Base-by-base conservation (phyloP, 1,139 yeast species). In the Hanseniaspora uvarum region DNA sequence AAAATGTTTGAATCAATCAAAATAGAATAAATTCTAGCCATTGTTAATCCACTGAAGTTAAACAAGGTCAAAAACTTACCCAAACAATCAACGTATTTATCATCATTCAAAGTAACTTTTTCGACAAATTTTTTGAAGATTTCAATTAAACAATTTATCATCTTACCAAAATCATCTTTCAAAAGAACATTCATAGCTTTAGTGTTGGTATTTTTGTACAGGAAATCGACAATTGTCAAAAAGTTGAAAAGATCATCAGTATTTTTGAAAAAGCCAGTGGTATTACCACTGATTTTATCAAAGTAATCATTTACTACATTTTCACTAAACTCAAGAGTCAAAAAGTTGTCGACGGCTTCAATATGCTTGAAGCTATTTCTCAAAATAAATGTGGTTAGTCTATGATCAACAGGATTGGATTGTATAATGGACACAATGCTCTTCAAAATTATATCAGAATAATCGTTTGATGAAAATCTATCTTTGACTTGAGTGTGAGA, bases 121-220 rank as follows among this genome's bases (percentile, higher is more conserved):
- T 21, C 30, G 16, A 55, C 43, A 14, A 58, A 26, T 5, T 48
- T 41, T 18, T 45, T 31, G 36, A 63, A 59, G 19, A 59, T 56
- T 3, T 54, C 53, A 2, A 61, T 52, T 36, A 66, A 53, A 23
- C 52, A 31, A 10, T 46, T 28, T 11, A 59, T 45, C 39, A 60
- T 59, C 14, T 60, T 56, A 10, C 55, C 43, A 6, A 62, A 16
- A n/a, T 34, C 18, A n/a, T 24, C 31, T 12, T 40, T 33, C 12
- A 33, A 24, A 18, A 23, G 12, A 14, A 19, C 2, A 16, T 40
- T 40, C 6, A 24, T 18, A 16, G 16, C 52, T 19, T 40, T 28
- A 10, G 11, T n/a, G 12, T 31, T 12, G 30, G 40, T 34, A n/a
- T 49, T 49, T 8, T 49, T 40, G 5, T 39, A 21, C 14, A 49